Conservation (phyloP, 2,329 filamentous ascomycete species). For the Fusarium sp. region DNA sequence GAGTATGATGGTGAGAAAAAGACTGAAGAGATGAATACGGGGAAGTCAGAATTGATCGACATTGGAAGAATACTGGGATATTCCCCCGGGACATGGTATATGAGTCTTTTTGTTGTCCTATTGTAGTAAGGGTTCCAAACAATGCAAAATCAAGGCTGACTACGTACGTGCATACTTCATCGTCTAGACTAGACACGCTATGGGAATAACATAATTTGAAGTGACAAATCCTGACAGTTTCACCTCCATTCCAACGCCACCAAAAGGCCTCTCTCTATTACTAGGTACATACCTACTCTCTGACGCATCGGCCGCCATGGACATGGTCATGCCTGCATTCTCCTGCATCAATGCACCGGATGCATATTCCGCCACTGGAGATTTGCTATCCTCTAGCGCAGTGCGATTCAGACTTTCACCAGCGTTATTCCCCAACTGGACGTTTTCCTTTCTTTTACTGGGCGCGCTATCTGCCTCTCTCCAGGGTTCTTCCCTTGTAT, state of each 20-base stretch:
- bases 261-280: too few relatives aligned
- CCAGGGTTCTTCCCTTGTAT: background rate
- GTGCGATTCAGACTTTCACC: too few relatives aligned
- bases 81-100: background rate
- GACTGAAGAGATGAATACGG: background rate
- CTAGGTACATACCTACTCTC: too few relatives aligned
- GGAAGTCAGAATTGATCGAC: background rate
- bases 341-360: too few relatives aligned
- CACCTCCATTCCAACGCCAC: background rate
- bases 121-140: background rate
- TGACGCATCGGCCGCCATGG: too few relatives aligned
- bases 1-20: too few relatives aligned
- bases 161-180: background rate
- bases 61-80: background rate
- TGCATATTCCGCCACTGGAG: too few relatives aligned
- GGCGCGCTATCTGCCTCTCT: background rate
- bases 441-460: too few relatives aligned
- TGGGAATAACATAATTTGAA: background rate
- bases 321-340: too few relatives aligned
- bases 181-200: background rate
- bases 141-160: background rate
- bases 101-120: background rate
- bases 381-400: too few relatives aligned
- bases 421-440: too few relatives aligned
- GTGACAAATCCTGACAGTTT: background rate